These are phyloP conservation scores for Ophiocordyceps polyrhachis-furcata DNA, from an alignment of 2,329 filamentous ascomycete genomes.

Conservation along the genomic window DNA sequence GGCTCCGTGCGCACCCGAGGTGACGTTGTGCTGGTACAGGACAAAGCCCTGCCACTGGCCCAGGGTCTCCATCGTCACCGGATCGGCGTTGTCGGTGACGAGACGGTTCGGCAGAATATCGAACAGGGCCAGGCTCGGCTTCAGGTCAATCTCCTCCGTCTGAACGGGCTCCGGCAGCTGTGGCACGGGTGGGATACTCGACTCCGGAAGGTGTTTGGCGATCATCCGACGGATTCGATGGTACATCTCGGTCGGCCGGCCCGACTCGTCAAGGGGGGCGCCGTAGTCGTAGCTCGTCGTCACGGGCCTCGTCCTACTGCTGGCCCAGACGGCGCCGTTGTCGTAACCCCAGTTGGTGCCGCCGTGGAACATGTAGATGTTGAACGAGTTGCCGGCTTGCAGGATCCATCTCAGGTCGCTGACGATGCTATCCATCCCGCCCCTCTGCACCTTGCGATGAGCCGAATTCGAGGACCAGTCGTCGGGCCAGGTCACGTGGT, in stretches of 20 bases:
- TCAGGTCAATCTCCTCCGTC: conserved; percentile 18
- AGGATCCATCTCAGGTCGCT: conserved; percentile 7
- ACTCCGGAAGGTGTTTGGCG: conserved; percentile 14
- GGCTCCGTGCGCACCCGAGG: conserved; percentile 9
- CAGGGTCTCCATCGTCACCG: conserved; percentile 25
- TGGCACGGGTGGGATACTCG: conserved; percentile 19
- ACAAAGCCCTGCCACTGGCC: conserved; percentile 24
- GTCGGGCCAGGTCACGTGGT: conserved; percentile 3
- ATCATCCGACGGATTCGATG: conserved; percentile 20
- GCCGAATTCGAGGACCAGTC: conserved; percentile 1
- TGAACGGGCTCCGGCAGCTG: conserved; percentile 12
- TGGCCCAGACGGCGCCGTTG: conserved; percentile 25
- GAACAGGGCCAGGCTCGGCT: conserved; percentile 19
- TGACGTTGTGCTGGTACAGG: conserved; percentile 21
- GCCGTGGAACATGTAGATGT: conserved; percentile 33
- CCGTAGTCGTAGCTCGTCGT: conserved; percentile 32
- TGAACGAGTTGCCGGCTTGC: conserved; percentile 18
- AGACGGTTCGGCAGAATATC: conserved; percentile 10
- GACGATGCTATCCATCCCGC: not conserved
- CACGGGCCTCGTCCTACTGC: conserved; percentile 17
- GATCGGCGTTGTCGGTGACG: conserved; percentile 8
- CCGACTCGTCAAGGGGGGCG: conserved; percentile 29
- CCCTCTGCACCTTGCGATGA: conserved; percentile 18
- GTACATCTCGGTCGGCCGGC: conserved; percentile 25
- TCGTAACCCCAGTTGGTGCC: conserved; percentile 31